Conservation (phyloP, 805 yeast genomes). For the Wickerhamiella dianesei region DNA sequence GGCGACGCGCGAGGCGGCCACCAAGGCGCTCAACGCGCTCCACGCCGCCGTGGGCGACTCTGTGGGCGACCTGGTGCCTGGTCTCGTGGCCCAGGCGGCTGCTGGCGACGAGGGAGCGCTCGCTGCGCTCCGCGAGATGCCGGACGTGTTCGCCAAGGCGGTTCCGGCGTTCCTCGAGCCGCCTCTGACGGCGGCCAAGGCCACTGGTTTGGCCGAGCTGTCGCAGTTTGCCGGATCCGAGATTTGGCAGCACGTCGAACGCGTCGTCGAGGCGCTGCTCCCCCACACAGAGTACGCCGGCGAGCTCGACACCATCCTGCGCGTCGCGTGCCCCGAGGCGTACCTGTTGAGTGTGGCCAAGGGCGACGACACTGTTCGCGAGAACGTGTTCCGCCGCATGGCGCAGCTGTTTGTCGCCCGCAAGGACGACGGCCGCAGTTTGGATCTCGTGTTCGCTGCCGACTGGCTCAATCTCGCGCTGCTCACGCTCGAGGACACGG, state of each 20-base stretch:
- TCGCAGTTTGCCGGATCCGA: constrained; percentile 26
- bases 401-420: constrained; percentile 51
- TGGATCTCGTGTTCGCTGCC: constrained; percentile 47
- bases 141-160: constrained; percentile 78
- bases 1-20: constrained; percentile 80
- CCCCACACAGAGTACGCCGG: constrained; percentile 3
- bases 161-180: constrained; percentile 92
- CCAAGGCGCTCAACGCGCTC: constrained; percentile 75
- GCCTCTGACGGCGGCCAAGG: constrained; percentile 64
- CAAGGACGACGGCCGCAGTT: constrained; percentile 29
- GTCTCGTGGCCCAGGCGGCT: constrained; percentile 57
- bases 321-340: constrained; percentile 34
- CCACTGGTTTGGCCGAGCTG: constrained; percentile 32
- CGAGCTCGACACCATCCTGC: constrained; percentile 55
- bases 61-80: constrained; percentile 83
- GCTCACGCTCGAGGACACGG: constrained; percentile 52
- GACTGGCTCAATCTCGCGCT: constrained; percentile 67
- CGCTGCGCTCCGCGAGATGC: constrained; percentile 77
- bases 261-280: constrained; percentile 62
- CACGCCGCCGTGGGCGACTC: constrained; percentile 70
- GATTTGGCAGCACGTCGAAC: constrained; percentile 38
- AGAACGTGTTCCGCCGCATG: constrained; percentile 39
- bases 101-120: constrained; percentile 44
- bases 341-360: constrained; percentile 65
- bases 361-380: constrained; percentile 52